A percentile compares a stretch with the other conserved stretches of the same genome.
phyloP scores from a whole-genome alignment of 1,139 yeast genomes.

The Blastobotrys proliferans region DNA sequence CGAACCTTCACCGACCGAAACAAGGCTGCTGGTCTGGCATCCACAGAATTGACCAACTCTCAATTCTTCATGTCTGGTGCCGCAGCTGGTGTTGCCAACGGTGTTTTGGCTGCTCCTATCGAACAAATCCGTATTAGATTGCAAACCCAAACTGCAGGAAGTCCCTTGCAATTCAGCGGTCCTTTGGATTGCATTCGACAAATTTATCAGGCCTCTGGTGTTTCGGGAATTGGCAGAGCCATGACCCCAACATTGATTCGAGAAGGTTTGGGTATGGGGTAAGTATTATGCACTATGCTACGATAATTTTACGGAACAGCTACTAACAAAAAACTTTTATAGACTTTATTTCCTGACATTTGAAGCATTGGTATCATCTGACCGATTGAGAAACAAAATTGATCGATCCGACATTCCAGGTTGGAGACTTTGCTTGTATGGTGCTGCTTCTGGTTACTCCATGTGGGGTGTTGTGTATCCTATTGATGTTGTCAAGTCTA shows the following conservation, averaged over 20 bases:
- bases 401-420: constrained; percentile 71
- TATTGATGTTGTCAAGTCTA: constrained; percentile 79
- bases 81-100: constrained; percentile 86
- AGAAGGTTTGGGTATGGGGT: constrained; percentile 83
- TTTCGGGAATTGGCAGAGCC: constrained; percentile 69
- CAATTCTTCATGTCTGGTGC: constrained; percentile 81
- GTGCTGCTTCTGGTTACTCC: constrained; percentile 82
- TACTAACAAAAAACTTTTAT: neutral
- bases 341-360: constrained; percentile 77
- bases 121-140: constrained; percentile 89
- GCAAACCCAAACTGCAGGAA: constrained; percentile 66
- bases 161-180: constrained; percentile 52
- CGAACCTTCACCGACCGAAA: constrained; percentile 52
- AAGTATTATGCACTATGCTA: neutral
- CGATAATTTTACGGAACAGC: neutral
- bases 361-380: constrained; percentile 74
- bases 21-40: constrained; percentile 37
- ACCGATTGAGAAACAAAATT: constrained; percentile 44
- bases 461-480: constrained; percentile 84
- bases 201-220: constrained; percentile 52
- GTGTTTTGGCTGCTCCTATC: constrained; percentile 83
- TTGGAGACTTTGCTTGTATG: constrained; percentile 74
- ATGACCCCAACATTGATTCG: constrained; percentile 73
- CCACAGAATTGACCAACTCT: constrained; percentile 39
- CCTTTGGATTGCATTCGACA: constrained; percentile 76